Percentiles rank a stretch among this genome's conserved stretches.
Evolutionary conservation across 176 grass and related monocot genomes (phyloP).

Genomic region (Musa troglodytarum): DNA sequence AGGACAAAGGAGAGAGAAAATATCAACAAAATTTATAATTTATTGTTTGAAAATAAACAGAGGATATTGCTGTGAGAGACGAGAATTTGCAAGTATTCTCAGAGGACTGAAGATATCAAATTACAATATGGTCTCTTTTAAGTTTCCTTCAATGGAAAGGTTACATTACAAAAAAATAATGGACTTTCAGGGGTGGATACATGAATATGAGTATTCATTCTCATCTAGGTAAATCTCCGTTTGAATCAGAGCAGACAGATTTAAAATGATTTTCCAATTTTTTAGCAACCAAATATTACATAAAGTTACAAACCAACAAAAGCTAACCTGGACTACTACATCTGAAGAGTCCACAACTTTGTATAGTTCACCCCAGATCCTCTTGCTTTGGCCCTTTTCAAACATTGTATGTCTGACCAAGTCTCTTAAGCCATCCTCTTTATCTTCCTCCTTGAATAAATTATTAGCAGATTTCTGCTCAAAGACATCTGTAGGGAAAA

Average conservation of each 20-base stretch:
- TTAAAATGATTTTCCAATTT: not conserved
- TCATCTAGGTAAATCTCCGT: not conserved
- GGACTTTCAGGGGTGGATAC: not conserved
- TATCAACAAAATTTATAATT: not conserved
- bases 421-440: conserved; percentile 90
- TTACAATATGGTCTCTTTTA: not conserved
- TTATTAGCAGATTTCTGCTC: conserved; percentile 60
- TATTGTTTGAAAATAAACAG: no score
- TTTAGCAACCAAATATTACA: not conserved
- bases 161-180: no score
- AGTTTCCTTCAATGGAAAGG: not conserved
- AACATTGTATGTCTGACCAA: conserved; percentile 95
- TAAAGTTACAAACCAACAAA: not conserved
- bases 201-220: not conserved
- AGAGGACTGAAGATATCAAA: not conserved
- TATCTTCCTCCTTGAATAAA: conserved; percentile 45
- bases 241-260: not conserved
- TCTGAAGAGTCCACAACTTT: conserved; percentile 95
- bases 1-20: not conserved
- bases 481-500: conserved; percentile 42
- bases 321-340: conserved; percentile 75
- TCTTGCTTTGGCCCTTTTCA: conserved; percentile 93
- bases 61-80: not conserved
- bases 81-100: not conserved
- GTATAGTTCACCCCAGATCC: conserved; percentile 98